Base-by-base conservation (phyloP, 345 rosid species). In the Chamaenerion angustifolium region DNA sequence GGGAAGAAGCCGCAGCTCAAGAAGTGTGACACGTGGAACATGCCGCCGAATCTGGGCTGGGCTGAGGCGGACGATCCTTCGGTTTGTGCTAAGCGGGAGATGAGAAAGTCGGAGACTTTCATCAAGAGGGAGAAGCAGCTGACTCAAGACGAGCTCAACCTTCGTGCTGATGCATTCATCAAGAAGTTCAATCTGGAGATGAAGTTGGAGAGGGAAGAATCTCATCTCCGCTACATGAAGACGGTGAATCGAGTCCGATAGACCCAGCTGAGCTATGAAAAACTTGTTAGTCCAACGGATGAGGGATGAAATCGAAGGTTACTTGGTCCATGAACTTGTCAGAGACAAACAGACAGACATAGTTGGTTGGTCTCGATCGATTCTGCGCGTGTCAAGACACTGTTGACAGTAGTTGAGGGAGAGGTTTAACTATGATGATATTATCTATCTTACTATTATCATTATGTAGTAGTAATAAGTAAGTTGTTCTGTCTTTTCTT, bases 1-100 rank as follows among this genome's bases (percentile, higher is more conserved):
- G 66, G 55, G 45, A 62, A 43, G 46, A 14, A 19, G 10, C 6
- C 12, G n/a, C 55, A 46, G 43, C 56, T 70, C 47, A 73, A 64
- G 64, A 71, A 67, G 71, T 59, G 73, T 35, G 77, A 63, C 59
- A 67, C 73, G 10, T 77, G 75, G 77, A 67, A 67, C 18, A 27
- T 59, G 10, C 67, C 68, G 5, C 65, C 65, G 1, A 41, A 47
- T 68, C 43, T 27, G 35, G 46, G 11, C 9, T 40, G 17, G 4
- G 27, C 16, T 2, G 44, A 45, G 6, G 35, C 42, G 6, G 57
- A 12, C 12, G 0, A 54, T 35, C 11, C 57, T 8, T 68, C 31
- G 12, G 37, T 45, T 0, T 60, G 68, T 58, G 70, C 68, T 0
- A 9, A 48, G 49, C 23, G 64, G 27, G 70, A 70, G 47, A 16